Percentiles rank a stretch among this genome's conserved stretches.
Conservation (phyloP, 306 rosid genomes). For the Sophora flavescens region DNA sequence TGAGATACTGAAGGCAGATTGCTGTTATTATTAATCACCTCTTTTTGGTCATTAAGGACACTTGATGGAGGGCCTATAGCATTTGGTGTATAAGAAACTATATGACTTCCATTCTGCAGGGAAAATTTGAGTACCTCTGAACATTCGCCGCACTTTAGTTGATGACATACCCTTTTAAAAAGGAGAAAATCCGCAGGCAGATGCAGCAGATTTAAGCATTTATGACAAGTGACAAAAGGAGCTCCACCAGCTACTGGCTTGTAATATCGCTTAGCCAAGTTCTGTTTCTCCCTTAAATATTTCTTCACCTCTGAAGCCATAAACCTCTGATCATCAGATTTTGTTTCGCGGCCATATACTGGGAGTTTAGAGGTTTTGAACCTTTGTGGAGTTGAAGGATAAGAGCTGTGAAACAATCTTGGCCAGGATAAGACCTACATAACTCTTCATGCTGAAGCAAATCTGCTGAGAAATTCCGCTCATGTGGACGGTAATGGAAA, state of each 20-base stretch:
- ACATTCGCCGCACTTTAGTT: slow-evolving; percentile 84
- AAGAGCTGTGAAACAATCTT: slow-evolving; percentile 51
- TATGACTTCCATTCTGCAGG: slow-evolving; percentile 59
- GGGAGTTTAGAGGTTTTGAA: slow-evolving; percentile 52
- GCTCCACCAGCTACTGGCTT: slow-evolving; percentile 90
- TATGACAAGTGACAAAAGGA: slow-evolving; percentile 78
- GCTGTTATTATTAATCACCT: slow-evolving; percentile 46
- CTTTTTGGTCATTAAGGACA: slow-evolving; percentile 46
- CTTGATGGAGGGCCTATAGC: slow-evolving; percentile 58
- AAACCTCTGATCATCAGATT: slow-evolving; percentile 57
- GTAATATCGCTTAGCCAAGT: slow-evolving; percentile 65
- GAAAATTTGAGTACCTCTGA: slow-evolving; percentile 81
- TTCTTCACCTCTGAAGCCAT: slow-evolving; percentile 53
- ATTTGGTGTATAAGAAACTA: slow-evolving; percentile 56
- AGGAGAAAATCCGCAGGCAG: slow-evolving; percentile 86
- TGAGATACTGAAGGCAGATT: slow-evolving; percentile 50
- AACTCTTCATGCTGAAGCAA: slow-evolving; percentile 48
- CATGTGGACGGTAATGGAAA: slow-evolving; percentile 53
- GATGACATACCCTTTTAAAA: slow-evolving; percentile 62
- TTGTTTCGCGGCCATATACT: slow-evolving; percentile 51
- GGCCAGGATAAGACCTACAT: slow-evolving; percentile 52
- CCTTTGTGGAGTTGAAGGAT: slow-evolving; percentile 62
- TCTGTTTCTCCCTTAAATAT: slow-evolving; percentile 58
- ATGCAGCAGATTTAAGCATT: slow-evolving; percentile 70
- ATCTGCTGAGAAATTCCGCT: slow-evolving; percentile 58